phyloP scores from a whole-genome alignment of 2,329 filamentous ascomycete genomes.

The Lithohypha guttulata region DNA sequence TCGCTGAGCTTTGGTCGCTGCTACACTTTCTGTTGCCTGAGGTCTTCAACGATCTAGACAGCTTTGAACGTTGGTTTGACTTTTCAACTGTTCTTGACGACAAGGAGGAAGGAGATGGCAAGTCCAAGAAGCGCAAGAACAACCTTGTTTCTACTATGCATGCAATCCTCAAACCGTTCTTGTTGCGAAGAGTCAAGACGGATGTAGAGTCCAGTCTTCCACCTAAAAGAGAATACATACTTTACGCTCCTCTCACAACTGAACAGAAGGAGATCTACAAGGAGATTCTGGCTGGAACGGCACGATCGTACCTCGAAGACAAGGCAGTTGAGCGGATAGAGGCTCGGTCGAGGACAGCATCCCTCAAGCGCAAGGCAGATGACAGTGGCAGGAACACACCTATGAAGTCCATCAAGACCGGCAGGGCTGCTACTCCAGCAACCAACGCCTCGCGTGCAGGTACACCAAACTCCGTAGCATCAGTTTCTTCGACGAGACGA shows the following conservation, averaged over 20 bases:
- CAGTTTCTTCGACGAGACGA: slow-evolving; percentile 41
- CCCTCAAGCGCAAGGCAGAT: slow-evolving; percentile 48
- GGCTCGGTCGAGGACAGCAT: slow-evolving; percentile 34
- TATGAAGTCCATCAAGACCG: slow-evolving; percentile 66
- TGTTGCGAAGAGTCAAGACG: slow-evolving; percentile 79
- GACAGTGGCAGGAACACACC: slow-evolving; percentile 36
- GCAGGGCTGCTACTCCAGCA: slow-evolving; percentile 61
- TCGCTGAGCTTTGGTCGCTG: slow-evolving; percentile 88
- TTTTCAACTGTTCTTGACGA: slow-evolving; percentile 87
- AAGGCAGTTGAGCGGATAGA: slow-evolving; percentile 41
- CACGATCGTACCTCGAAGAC: slow-evolving; percentile 38
- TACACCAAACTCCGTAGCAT: slow-evolving; percentile 52
- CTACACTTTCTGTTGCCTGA: slow-evolving; percentile 86
- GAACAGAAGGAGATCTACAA: slow-evolving; percentile 89
- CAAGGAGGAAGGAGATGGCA: slow-evolving; percentile 61
- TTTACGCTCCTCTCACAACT: slow-evolving; percentile 83
- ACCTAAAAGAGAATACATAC: slow-evolving; percentile 90
- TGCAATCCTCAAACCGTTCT: slow-evolving; percentile 79
- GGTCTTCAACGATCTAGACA: slow-evolving; percentile 86
- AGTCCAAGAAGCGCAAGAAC: slow-evolving; percentile 62
- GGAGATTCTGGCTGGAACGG: slow-evolving; percentile 70
- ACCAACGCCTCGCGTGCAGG: slow-evolving; percentile 63
- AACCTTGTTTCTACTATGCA: slow-evolving; percentile 81
- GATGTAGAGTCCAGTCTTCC: slow-evolving; percentile 88
- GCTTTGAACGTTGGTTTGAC: slow-evolving; percentile 94